Evolutionary conservation across 108 stramenopile genomes (phyloP).

Genomic region (Skeletonema grethae): DNA sequence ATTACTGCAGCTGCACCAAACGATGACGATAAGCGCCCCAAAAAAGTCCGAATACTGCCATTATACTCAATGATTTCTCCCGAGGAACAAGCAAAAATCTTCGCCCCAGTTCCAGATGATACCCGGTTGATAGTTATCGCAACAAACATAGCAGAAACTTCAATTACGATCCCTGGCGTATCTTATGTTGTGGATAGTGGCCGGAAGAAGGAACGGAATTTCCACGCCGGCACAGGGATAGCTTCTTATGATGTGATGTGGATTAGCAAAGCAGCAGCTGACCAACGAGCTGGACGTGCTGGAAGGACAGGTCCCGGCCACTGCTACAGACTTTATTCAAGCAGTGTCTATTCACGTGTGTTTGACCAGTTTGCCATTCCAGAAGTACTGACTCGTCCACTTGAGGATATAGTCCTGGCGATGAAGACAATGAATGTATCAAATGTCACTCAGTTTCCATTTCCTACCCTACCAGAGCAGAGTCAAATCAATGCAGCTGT

Average conservation of each 20-base stretch:
- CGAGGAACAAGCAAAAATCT: slow-evolving; percentile 91
- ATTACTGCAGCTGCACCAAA: slow-evolving; percentile 25
- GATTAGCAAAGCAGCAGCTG: slow-evolving; percentile 96
- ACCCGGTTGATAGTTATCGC: slow-evolving; percentile 93
- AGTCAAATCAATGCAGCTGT: slow-evolving; percentile 74
- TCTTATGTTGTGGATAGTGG: slow-evolving; percentile 98
- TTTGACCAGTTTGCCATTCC: slow-evolving; percentile 85
- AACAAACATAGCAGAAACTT: slow-evolving; percentile 98
- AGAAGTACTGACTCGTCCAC: slow-evolving; percentile 80
- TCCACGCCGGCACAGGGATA: slow-evolving; percentile 82
- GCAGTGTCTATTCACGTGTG: slow-evolving; percentile 88
- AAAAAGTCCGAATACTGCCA: slow-evolving; percentile 78
- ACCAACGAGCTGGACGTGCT: slow-evolving; percentile 97
- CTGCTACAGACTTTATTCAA: slow-evolving; percentile 95
- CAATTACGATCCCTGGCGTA: slow-evolving; percentile 82
- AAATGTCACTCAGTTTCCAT: slow-evolving; percentile 77
- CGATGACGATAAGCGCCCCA: slow-evolving; percentile 57
- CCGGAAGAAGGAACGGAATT: slow-evolving; percentile 91
- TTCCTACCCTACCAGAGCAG: slow-evolving; percentile 77
- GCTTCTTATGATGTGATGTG: slow-evolving; percentile 92
- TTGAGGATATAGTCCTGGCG: slow-evolving; percentile 91
- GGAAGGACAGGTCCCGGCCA: slow-evolving; percentile 97
- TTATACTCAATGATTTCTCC: slow-evolving; percentile 94
- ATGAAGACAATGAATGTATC: slow-evolving; percentile 89
- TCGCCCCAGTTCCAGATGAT: slow-evolving; percentile 86